Evolutionary conservation across 2,329 filamentous ascomycete species (phyloP).

Genomic region (Cladophialophora psammophila): DNA sequence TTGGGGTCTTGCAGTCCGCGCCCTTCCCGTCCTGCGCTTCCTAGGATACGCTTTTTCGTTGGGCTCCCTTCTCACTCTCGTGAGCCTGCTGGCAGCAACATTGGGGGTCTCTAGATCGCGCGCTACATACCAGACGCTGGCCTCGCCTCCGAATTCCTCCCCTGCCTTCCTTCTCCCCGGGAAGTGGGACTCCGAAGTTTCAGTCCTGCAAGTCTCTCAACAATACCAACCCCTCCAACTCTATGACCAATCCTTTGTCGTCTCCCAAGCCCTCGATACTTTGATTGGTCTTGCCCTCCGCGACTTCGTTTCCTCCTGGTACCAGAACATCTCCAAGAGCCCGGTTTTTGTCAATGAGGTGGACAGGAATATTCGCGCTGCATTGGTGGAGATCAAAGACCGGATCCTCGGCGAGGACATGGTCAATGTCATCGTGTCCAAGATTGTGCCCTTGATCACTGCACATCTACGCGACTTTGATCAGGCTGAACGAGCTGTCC

Average conservation of each 20-base stretch:
- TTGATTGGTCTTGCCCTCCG: slow-evolving; percentile 77
- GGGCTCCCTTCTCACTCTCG: slow-evolving; percentile 67
- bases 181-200: slow-evolving; percentile 75
- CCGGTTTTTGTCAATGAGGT: slow-evolving; percentile 85
- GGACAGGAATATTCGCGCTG: slow-evolving; percentile 77
- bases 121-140: slow-evolving; percentile 52
- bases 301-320: slow-evolving; percentile 91
- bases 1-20: slow-evolving; percentile 86
- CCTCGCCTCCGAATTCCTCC: slow-evolving; percentile 50
- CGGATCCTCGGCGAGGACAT: slow-evolving; percentile 78
- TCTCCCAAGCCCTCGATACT: slow-evolving; percentile 81
- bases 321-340: slow-evolving; percentile 81
- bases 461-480: slow-evolving; percentile 89
- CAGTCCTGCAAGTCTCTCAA: slow-evolving; percentile 69
- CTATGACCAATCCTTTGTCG: slow-evolving; percentile 75
- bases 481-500: slow-evolving; percentile 83
- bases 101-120: slow-evolving; percentile 30
- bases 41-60: slow-evolving; percentile 81
- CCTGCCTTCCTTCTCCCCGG: slow-evolving; percentile 66
- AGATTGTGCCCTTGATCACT: slow-evolving; percentile 86
- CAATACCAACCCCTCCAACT: slow-evolving; percentile 73
- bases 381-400: slow-evolving; percentile 74
- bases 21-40: slow-evolving; percentile 83
- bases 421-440: slow-evolving; percentile 80
- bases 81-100: slow-evolving; percentile 68